Conservation (phyloP, 2,329 filamentous ascomycete genomes). For the Trichoderma koningii region DNA sequence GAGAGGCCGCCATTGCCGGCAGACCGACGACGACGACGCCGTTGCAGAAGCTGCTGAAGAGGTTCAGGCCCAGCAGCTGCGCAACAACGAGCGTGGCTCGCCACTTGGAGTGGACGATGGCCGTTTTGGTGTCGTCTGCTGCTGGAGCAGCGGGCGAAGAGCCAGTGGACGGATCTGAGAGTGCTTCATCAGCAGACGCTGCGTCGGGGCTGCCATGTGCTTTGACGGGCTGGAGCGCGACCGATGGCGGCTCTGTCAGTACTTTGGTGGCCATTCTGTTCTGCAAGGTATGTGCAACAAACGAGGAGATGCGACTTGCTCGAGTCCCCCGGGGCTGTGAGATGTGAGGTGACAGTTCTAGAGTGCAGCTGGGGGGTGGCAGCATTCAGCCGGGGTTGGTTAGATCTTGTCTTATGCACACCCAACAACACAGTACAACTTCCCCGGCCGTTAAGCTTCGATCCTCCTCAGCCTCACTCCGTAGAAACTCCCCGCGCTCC, state of each 20-base stretch:
- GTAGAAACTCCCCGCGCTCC: too few relatives aligned
- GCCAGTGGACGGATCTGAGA: neutral
- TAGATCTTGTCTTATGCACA: too few relatives aligned
- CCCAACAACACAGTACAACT: too few relatives aligned
- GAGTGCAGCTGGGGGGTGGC: neutral
- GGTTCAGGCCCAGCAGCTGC: slow-evolving; percentile 23
- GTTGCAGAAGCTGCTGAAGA: slow-evolving; percentile 23
- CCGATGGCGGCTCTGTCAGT: slow-evolving; percentile 1
- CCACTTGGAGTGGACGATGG: slow-evolving; percentile 4
- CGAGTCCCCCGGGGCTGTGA: neutral
- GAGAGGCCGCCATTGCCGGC: slow-evolving; percentile 44
- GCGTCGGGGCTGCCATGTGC: neutral
- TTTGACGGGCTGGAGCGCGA: slow-evolving; percentile 4
- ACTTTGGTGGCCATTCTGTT: slow-evolving; percentile 14
- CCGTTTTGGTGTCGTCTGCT: neutral
- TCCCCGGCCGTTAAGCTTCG: too few relatives aligned
- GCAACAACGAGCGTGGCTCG: slow-evolving; percentile 2
- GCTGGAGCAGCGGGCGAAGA: neutral
- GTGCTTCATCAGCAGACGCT: neutral
- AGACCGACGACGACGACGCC: slow-evolving; percentile 43
- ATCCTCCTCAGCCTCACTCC: too few relatives aligned
- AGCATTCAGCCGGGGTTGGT: too few relatives aligned
- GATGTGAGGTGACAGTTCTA: neutral
- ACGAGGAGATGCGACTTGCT: neutral
- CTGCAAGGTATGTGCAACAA: neutral